Evolutionary conservation across 23 red algal genomes (phyloP), one percentile per base, ranked within the genome.

Genomic region (Gracilariopsis chorda): DNA sequence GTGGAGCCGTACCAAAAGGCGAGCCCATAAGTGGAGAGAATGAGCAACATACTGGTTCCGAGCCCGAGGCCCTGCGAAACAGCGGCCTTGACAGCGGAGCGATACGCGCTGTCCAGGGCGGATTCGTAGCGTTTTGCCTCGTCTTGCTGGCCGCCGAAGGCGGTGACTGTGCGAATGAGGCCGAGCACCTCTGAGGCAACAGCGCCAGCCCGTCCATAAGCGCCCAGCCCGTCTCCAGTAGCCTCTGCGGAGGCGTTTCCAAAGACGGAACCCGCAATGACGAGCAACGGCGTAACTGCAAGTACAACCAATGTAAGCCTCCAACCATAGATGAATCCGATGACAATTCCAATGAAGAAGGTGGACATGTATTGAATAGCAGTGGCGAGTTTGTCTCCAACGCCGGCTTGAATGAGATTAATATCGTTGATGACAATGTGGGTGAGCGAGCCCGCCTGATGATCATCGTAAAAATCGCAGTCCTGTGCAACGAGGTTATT

Each of bases 321-420:
- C 83, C 90, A 88, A 12, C 90, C 96, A 35, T 94, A 95, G 0
- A 78, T 85, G 36, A 97, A 97, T 16, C 86, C 95, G 33, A 97
- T 61, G 19, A 96, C 64, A 45, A 92, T 80, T 51, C 94, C 88
- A n/a, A 92, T 69, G 10, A 88, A 42, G 28, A 91, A 92, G 35
- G 70, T 91, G 24, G 88, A 33, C 23, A 80, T 20, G 25, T 87
- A 84, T 49, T 94, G 92, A 17, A 64, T 33, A 46, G 81, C 79
- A 2, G 80, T 84, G 39, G 49, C 69, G 44, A 94, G 71, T 53
- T 83, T 94, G 49, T 94, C 92, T 13, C 92, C 92, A 37, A 94
- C 48, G 49, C 79, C 92, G 33, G 13, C 81, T 57, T 86, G 72
- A 80, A 94, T 88, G n/a, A 88, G 58, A 46, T 64, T 76, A 59